These are phyloP conservation scores for Acorus gramineus DNA, from an alignment of 106 monocot species.

Conservation along the genomic window DNA sequence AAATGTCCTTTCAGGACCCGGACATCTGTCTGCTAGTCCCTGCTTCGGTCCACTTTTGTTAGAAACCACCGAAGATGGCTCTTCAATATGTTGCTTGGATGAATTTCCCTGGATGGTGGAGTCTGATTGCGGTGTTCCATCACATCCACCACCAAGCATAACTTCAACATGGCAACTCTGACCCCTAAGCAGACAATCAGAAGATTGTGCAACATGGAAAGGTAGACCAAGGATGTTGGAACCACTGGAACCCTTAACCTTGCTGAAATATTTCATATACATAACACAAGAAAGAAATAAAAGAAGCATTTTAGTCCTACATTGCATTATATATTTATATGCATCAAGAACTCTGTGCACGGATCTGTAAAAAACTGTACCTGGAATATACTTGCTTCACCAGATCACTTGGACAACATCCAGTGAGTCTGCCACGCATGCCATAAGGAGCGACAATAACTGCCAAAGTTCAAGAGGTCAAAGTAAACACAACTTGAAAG, in stretches of 20 bases:
- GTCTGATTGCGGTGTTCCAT: conserved; percentile 11
- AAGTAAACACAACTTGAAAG: no score
- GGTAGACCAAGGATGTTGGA: conserved; percentile 21
- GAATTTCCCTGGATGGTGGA: conserved; percentile 5
- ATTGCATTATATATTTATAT: no score
- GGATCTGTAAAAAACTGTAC: conserved; percentile 22
- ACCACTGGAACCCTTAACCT: conserved; percentile 39
- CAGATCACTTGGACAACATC: conserved; percentile 83
- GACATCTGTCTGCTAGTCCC: conserved; percentile 20
- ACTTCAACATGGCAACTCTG: conserved; percentile 88
- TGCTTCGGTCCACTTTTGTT: conserved; percentile 34
- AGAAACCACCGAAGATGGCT: conserved; percentile 12
- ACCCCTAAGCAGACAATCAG: conserved; percentile 53
- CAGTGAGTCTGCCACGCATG: conserved; percentile 77
- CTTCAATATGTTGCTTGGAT: conserved; percentile 12
- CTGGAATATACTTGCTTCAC: conserved; percentile 81
- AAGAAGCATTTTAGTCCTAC: no score
- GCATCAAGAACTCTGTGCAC: no score
- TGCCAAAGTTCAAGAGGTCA: conserved; percentile 19
- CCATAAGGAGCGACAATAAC: conserved; percentile 90
- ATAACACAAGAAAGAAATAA: conserved; percentile 1
- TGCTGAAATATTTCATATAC: conserved; percentile 29
- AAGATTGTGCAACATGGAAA: conserved; percentile 33
- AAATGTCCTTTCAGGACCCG: conserved; percentile 69
- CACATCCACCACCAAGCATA: conserved; percentile 34